Base-by-base conservation (phyloP, 192 early-diverging fungal species). In the Glomus cerebriforme region DNA sequence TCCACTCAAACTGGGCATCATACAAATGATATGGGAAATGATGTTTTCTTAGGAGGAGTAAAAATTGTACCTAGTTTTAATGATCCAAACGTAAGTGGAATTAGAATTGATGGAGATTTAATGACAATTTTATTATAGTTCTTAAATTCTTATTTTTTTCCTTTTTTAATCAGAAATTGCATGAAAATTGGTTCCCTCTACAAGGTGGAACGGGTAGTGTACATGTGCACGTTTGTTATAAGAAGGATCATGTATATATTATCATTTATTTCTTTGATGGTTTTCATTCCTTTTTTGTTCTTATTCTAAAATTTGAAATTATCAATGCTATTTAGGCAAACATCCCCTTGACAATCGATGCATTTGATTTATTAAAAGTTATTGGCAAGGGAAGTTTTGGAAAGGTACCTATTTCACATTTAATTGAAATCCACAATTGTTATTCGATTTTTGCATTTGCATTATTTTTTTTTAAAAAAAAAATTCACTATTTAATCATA, bases 381-480 rank as follows among this genome's bases (percentile, higher is more conserved):
- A 95, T 99, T 85, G 97, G 97, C 63, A 96, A 97, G 79, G 97
- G 97, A 59, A 94, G 92, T 82, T 99, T 98, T 88, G 96, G 96
- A 78, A 98, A 97, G 88, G 97, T 98, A 84, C 68, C 67, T 17
- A 64, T 76, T 59, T 32, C 75, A 43, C n/a, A 35, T 24, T 74
- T 59, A 17, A 29, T 15, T 34, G 8, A 31, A 59, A 26, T 31
- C 35, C n/a, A 22, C 59, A 63, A n/a, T 34, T 43, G 6, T 24
- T 43, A 39, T 72, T 71, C 29, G 15, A 26, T 39, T 13, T 43
- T 47, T 19, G 63, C 27, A 27, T 15, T 37, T 54, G 17, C 49
- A 12, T 26, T 71, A 19, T 54, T 19, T 49, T 8, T 24, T 49
- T 47, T 49, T 4, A 64, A 60, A 35, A 24, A 62, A 75, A 22